Evolutionary conservation across 495 filamentous ascomycete genomes (phyloP).

Genomic region (Neurospora sp.): DNA sequence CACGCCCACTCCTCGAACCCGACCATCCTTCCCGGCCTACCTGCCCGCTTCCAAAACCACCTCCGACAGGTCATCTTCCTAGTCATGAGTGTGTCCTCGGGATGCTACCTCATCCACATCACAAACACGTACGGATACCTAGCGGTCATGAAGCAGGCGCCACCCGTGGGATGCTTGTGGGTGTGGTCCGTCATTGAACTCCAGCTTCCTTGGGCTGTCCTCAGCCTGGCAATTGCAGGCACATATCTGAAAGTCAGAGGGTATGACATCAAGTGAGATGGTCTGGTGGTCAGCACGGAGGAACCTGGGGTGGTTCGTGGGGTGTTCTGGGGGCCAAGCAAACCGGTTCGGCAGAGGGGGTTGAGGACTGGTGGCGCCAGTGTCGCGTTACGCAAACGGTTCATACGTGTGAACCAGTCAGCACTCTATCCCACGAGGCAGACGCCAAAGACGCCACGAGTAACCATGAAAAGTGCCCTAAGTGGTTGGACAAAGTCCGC

Average conservation of each 20-base stretch:
- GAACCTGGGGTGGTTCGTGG: background rate
- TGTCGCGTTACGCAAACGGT: background rate
- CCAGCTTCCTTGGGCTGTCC: constrained; percentile 53
- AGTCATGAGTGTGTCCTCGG: constrained; percentile 40
- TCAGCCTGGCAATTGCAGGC: constrained; percentile 49
- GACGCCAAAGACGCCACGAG: background rate
- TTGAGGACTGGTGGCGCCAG: background rate
- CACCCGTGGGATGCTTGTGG: constrained; percentile 84
- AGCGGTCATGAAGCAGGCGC: constrained; percentile 84
- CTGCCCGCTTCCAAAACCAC: constrained; percentile 32
- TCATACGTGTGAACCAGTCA: background rate
- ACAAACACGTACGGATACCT: constrained; percentile 74
- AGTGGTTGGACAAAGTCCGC: background rate
- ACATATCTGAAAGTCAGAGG: constrained; percentile 63
- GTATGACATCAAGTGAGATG: constrained; percentile 40
- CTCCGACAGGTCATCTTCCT: constrained; percentile 56
- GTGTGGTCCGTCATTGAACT: constrained; percentile 90
- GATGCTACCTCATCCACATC: constrained; percentile 69
- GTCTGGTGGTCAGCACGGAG: constrained; percentile 3
- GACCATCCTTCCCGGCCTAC: constrained; percentile 27
- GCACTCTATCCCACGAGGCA: background rate
- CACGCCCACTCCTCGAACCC: constrained; percentile 42
- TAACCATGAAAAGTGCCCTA: background rate
- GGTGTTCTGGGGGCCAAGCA: background rate
- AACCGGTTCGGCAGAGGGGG: background rate